Evolutionary conservation across 2,329 filamentous ascomycete species (phyloP), one percentile per base, ranked within the genome.

Genomic region (Tolypocladium sp.): DNA sequence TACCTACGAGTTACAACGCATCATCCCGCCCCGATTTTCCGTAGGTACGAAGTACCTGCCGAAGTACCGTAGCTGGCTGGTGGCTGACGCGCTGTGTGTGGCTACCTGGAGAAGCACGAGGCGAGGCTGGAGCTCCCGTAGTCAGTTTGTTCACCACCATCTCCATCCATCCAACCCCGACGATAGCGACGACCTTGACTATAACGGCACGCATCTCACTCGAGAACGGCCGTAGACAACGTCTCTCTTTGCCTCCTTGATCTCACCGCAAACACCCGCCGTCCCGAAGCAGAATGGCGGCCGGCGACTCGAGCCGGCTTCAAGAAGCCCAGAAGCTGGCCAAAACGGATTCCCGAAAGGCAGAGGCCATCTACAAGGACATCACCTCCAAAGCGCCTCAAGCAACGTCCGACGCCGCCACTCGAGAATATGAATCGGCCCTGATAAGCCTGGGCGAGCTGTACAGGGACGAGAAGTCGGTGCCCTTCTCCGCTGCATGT

Each of bases 351-450:
- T 89, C 92, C 65, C 79, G 83, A 69, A 90, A 94, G 81, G 91
- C 93, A 63, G 92, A 96, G 78, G 80, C 83, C 68, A 85, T 91
- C 72, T 97, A 93, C 82, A 91, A 93, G 76, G 88, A 94, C 59
- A 90, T 97, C 71, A 85, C 97, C 65, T 87, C 91, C 57, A 88
- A 90, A 76, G 86, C 91, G 42, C 92, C 92, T 27, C 90, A 90
- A 57, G 86, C 89, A 61, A 94, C 86, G 61, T 87, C 84, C 62
- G 94, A 99, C 75, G 85, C 88, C 42, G 91, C 92, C 61, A 86
- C 93, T 65, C 88, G 90, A 74, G 91, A 96, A 74, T 99, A 97
- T 69, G 94, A 99, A 80, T 82, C 83, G 66, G 92, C 94, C 33
- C 77, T 99, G 72, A 84, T 97, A 70, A 90, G 88, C 65, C 78